Conservation (phyloP, 106 monocot species). For the Allium sativum region DNA sequence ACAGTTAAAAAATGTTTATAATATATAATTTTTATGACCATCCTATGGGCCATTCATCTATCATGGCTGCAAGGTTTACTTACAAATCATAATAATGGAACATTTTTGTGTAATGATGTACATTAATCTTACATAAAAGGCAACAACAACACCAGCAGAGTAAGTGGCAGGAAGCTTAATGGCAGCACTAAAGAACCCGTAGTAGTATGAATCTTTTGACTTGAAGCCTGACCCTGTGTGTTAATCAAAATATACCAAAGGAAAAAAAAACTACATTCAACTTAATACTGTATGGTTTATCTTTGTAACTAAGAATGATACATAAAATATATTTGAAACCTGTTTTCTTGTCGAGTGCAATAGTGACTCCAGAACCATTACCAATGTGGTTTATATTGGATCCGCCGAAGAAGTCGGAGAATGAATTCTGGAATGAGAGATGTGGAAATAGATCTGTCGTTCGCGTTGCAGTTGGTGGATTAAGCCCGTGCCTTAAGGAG, state of each 20-base stretch:
- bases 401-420: conserved; percentile 15
- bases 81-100: too few species aligned
- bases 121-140: conserved; percentile 38
- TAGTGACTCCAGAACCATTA: conserved; percentile 16
- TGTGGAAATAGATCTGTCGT: conserved; percentile 21
- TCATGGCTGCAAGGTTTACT: too few species aligned
- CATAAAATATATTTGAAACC: too few species aligned
- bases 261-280: background rate
- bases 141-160: conserved; percentile 48
- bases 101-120: too few species aligned
- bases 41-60: too few species aligned
- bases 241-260: background rate
- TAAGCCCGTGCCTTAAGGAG: conserved; percentile 6
- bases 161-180: conserved; percentile 37
- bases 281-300: conserved; percentile 2
- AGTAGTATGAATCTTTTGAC: conserved; percentile 21
- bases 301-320: background rate
- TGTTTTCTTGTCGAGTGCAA: conserved; percentile 15
- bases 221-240: conserved; percentile 31
- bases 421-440: conserved; percentile 6
- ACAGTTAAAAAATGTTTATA: too few species aligned
- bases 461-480: conserved; percentile 2
- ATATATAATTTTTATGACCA: too few species aligned
- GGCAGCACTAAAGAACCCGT: conserved; percentile 50
- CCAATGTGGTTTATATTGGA: conserved; percentile 13